These are phyloP conservation scores for Chytriomyces sp. DNA, from an alignment of 192 early-diverging fungal species.

Conservation along the genomic window DNA sequence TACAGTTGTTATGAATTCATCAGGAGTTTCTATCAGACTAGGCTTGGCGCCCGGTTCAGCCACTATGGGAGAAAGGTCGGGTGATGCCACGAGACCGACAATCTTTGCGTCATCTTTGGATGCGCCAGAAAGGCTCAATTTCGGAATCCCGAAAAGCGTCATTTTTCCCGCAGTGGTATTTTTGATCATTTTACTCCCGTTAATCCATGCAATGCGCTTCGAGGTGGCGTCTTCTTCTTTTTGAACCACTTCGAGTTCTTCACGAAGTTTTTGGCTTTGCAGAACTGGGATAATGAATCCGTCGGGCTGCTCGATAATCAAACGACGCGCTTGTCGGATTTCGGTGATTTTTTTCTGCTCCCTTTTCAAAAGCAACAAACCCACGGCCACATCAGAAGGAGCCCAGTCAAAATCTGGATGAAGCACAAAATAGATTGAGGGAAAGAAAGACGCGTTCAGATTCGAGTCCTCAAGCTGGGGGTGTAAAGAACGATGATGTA, in stretches of 20 bases:
- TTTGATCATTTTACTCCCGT: slow-evolving; percentile 2
- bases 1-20: background rate
- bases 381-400: slow-evolving; percentile 50
- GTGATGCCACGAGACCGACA: background rate
- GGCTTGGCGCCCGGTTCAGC: background rate
- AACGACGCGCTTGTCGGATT: slow-evolving; percentile 32
- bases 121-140: background rate
- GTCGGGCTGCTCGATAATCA: slow-evolving; percentile 32
- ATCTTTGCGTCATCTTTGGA: background rate
- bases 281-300: slow-evolving; percentile 27
- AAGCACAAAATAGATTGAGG: too few relatives aligned
- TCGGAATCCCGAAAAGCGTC: background rate
- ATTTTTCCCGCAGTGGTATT: background rate
- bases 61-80: background rate
- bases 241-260: slow-evolving; percentile 28
- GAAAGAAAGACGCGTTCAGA: too few relatives aligned
- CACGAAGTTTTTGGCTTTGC: background rate
- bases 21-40: background rate
- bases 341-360: slow-evolving; percentile 51
- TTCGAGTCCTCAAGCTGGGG: too few relatives aligned
- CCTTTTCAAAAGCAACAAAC: slow-evolving; percentile 50
- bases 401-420: slow-evolving; percentile 54
- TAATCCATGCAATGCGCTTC: slow-evolving; percentile 16
- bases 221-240: slow-evolving; percentile 21
- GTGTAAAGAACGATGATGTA: too few relatives aligned